A percentile compares a stretch with the other conserved stretches of the same genome.
Evolutionary conservation across 2,329 filamentous ascomycete species (phyloP).

Genomic region (Calonectria henricotiae): DNA sequence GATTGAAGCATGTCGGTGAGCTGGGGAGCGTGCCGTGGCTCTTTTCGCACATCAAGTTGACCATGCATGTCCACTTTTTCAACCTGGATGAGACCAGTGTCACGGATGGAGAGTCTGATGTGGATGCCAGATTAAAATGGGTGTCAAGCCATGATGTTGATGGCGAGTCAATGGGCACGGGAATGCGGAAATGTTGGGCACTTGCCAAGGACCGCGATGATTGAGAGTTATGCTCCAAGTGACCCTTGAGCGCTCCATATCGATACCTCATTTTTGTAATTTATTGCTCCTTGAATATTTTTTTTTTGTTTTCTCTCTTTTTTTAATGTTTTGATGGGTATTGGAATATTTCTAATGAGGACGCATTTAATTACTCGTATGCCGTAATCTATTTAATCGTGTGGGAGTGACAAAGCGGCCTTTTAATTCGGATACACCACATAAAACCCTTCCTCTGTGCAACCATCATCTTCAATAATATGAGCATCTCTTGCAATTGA

Average conservation of each 20-base stretch:
- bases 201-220: constrained; percentile 55
- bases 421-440: no score
- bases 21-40: constrained; percentile 72
- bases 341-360: no score
- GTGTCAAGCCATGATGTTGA: constrained; percentile 62
- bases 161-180: constrained; percentile 71
- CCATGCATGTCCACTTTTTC: constrained; percentile 73
- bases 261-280: background rate
- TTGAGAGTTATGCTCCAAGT: background rate
- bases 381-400: no score
- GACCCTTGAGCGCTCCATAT: constrained; percentile 29
- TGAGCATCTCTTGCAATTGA: no score
- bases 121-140: constrained; percentile 55
- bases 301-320: no score
- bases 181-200: constrained; percentile 73
- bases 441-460: no score
- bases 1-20: constrained; percentile 58
- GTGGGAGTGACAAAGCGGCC: no score
- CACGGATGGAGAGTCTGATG: constrained; percentile 30
- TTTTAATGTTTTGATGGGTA: no score
- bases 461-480: no score
- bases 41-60: constrained; percentile 72
- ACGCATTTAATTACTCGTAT: no score
- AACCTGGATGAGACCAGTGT: constrained; percentile 51
- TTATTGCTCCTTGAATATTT: background rate